A percentile compares a stretch with the other conserved stretches of the same genome.
Conservation (phyloP, 2,329 filamentous ascomycete species). For the Colletotrichum sp. region DNA sequence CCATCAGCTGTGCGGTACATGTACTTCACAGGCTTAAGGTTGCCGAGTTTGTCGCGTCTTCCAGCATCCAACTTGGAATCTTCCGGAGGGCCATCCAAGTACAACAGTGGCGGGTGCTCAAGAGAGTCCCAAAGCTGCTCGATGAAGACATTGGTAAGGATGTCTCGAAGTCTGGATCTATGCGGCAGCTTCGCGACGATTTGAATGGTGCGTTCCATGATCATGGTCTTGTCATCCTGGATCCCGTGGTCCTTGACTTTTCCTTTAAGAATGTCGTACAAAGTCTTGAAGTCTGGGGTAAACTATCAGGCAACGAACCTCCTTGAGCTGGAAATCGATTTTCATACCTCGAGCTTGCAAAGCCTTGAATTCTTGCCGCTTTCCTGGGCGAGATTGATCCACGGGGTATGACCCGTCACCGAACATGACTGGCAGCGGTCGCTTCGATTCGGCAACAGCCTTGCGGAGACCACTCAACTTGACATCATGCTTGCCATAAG, state of each 20-base stretch:
- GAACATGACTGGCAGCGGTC: constrained; percentile 67
- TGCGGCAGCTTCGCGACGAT: constrained; percentile 70
- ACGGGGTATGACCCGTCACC: constrained; percentile 66
- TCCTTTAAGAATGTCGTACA: constrained; percentile 63
- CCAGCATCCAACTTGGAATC: background rate
- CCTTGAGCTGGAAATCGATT: constrained; percentile 13
- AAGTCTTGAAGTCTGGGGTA: constrained; percentile 64
- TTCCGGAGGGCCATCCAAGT: constrained; percentile 52
- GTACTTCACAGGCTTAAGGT: constrained; percentile 41
- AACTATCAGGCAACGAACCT: fast-evolving
- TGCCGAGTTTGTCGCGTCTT: background rate
- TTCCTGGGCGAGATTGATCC: constrained; percentile 51
- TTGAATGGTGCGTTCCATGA: constrained; percentile 77
- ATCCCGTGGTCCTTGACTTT: constrained; percentile 68
- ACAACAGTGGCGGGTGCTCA: constrained; percentile 74
- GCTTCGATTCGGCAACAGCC: constrained; percentile 52
- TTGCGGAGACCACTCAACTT: constrained; percentile 29
- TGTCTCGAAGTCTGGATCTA: constrained; percentile 63
- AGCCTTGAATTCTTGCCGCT: constrained; percentile 62
- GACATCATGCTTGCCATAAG: constrained; percentile 14
- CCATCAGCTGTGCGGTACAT: constrained; percentile 74
- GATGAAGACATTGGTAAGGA: constrained; percentile 72
- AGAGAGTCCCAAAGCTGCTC: constrained; percentile 74
- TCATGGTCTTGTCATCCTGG: constrained; percentile 77
- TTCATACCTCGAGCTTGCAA: constrained; percentile 51